Evolutionary conservation across 2,329 filamentous ascomycete genomes (phyloP), one percentile per base, ranked within the genome.

Genomic region (Sporothrix inflata): DNA sequence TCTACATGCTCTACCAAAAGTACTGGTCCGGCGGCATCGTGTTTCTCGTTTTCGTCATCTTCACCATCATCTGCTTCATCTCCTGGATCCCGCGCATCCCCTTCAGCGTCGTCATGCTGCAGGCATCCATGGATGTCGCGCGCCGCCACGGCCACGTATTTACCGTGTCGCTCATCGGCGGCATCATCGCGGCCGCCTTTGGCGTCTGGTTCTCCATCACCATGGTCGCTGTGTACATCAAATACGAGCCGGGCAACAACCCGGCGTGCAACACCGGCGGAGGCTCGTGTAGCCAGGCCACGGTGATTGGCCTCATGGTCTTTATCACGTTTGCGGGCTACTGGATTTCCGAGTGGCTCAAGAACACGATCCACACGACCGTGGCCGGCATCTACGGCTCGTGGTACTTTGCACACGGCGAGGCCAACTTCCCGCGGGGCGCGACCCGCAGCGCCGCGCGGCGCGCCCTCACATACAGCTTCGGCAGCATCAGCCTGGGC

Each of bases 291-390:
- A 90, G 92, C 73, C 85, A 84, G 6, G 93, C 85, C 69, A 95
- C 91, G 75, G 92, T 98, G 60, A 94, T 94, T 73, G 94, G 94
- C 0, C 83, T 98, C 40, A 84, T 97, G 5, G 92, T 91, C 21
- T 98, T 97, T 79, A 88, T 94, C 76, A 97, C 94, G 0, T 98
- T 98, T 78, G 91, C 94, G 70, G 93, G 91, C 82, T 98, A 97
- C 83, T 98, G 95, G 95, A 90, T 97, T 75, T 91, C 92, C 1
- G 95, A 98, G 80, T 95, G 92, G 87, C 84, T 98, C 77, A 98
- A 98, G 84, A 97, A 97, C 82, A 94, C 93, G 0, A 93, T 97
- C 63, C 94, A 98, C 79, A 92, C 91, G 1, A 94, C 90, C 30
- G 92, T 97, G 73, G 92, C 94, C 0, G 94, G 95, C 0, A 90